Evolutionary conservation across 768 basidiomycete genomes (phyloP).

Genomic region (Kondoa malvinella): DNA sequence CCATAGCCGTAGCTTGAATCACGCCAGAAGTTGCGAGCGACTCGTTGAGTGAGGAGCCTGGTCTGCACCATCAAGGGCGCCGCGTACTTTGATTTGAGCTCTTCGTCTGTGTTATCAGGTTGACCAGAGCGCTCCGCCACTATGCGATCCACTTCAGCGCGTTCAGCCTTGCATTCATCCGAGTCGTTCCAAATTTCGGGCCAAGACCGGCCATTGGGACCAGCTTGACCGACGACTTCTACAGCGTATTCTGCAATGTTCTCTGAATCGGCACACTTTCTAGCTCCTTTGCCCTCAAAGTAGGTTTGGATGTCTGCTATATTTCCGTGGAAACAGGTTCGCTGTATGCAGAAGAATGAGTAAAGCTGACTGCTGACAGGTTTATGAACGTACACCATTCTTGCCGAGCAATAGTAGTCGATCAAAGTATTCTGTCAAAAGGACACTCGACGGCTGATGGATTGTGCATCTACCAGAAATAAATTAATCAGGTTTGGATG

Average conservation of each 20-base stretch:
- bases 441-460: not conserved
- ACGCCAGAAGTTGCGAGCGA: constrained; percentile 1
- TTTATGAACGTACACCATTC: no score
- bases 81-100: not conserved
- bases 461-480: not conserved
- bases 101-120: not conserved
- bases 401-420: not conserved
- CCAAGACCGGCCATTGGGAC: not conserved
- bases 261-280: not conserved
- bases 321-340: not conserved
- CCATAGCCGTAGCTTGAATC: constrained; percentile 4
- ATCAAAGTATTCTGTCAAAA: not conserved
- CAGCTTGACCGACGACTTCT: not conserved
- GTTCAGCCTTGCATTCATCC: not conserved
- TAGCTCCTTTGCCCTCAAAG: not conserved
- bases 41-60: not conserved
- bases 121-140: not conserved
- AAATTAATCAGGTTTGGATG: not conserved
- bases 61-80: not conserved
- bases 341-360: no score
- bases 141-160: not conserved
- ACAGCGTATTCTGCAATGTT: not conserved
- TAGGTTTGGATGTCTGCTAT: not conserved
- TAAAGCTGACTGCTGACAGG: no score
- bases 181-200: not conserved